Evolutionary conservation across 2,329 filamentous ascomycete genomes (phyloP).

Genomic region (Pyrenochaeta sp.): DNA sequence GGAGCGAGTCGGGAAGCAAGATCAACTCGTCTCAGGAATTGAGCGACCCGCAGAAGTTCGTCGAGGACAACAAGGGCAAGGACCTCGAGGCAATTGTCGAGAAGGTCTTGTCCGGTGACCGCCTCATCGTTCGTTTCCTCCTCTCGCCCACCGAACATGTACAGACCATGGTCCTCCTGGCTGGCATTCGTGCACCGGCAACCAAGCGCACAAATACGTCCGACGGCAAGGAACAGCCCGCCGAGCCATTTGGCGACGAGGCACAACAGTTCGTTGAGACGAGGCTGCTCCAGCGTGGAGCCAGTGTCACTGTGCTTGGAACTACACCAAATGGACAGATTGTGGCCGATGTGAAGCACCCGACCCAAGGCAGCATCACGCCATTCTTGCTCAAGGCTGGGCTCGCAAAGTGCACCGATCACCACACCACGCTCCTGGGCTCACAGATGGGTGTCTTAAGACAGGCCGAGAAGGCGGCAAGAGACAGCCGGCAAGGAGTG

Average conservation of each 20-base stretch:
- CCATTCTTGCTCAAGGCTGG: conserved; percentile 89
- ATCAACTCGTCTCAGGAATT: conserved; percentile 86
- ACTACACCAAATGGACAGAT: conserved; percentile 89
- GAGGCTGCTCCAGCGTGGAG: conserved; percentile 83
- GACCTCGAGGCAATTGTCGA: conserved; percentile 83
- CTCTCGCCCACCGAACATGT: conserved; percentile 83
- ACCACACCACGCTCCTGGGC: conserved; percentile 92
- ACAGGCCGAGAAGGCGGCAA: conserved; percentile 85
- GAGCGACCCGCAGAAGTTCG: conserved; percentile 74
- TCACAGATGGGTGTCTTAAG: conserved; percentile 85
- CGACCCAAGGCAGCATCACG: conserved; percentile 84
- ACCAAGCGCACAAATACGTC: conserved; percentile 83
- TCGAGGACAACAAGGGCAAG: conserved; percentile 85
- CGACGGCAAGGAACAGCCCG: conserved; percentile 80
- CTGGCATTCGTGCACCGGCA: conserved; percentile 87
- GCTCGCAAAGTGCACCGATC: conserved; percentile 90
- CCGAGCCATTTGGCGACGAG: conserved; percentile 89
- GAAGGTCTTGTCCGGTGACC: conserved; percentile 88
- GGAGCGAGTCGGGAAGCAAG: conserved; percentile 69
- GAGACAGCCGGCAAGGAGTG: conserved; percentile 76
- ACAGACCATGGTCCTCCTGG: conserved; percentile 87
- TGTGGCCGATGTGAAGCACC: conserved; percentile 87
- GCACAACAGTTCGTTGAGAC: conserved; percentile 87
- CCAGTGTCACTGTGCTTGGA: conserved; percentile 83
- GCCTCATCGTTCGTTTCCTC: conserved; percentile 82